A percentile compares a stretch with the other conserved stretches of the same genome.
These are phyloP conservation scores for Brachypodium distachyon DNA, from an alignment of 202 grass and related monocot species.

Conservation along the genomic window DNA sequence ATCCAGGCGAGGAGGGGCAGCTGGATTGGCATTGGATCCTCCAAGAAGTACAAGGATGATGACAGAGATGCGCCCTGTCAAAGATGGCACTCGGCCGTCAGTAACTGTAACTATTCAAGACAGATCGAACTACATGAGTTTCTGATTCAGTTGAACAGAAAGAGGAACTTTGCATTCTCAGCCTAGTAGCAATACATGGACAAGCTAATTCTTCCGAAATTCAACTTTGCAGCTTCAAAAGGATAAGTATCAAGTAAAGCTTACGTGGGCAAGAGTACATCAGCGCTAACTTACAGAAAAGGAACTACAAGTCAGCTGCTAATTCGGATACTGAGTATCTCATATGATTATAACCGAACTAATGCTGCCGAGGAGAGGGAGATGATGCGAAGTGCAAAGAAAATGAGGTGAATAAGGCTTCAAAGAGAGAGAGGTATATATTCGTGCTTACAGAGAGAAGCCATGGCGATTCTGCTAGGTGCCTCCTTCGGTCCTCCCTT, in stretches of 20 bases:
- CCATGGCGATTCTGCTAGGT: slow-evolving; percentile 27
- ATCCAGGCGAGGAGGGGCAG: slow-evolving; percentile 20
- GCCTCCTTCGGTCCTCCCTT: background rate
- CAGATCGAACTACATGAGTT: no score
- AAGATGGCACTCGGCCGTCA: background rate
- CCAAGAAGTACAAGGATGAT: slow-evolving; percentile 25
- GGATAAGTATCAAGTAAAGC: no score
- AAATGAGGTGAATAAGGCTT: background rate
- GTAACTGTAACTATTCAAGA: background rate
- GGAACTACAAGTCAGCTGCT: no score
- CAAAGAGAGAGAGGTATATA: no score
- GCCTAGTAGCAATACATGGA: no score
- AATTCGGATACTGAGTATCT: no score
- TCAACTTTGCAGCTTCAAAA: no score
- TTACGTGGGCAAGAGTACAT: background rate
- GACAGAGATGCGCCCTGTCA: slow-evolving; percentile 30
- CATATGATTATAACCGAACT: no score
- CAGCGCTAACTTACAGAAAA: no score
- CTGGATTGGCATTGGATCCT: slow-evolving; percentile 19
- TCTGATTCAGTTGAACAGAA: background rate
- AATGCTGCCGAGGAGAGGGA: no score
- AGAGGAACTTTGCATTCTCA: no score
- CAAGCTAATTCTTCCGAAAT: no score
- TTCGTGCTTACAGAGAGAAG: slow-evolving; percentile 23
- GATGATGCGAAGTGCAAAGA: background rate